phyloP scores from a whole-genome alignment of 1,284 basidiomycete genomes.

The Sparassis latifolia region DNA sequence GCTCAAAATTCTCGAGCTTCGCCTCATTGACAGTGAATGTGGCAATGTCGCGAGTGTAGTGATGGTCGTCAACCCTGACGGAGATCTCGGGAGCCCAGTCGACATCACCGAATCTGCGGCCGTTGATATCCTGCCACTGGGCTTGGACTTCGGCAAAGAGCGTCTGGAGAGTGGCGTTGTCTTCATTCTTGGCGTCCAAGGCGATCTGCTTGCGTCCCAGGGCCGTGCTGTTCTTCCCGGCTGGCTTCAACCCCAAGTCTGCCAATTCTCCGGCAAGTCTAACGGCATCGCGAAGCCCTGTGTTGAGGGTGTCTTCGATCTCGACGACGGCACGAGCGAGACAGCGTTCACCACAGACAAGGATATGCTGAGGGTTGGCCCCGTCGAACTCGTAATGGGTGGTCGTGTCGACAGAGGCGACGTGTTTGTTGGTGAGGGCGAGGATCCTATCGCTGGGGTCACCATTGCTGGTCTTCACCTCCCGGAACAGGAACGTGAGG shows the following conservation, averaged over 20 bases:
- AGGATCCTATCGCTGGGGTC: slow-evolving; percentile 21
- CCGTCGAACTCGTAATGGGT: slow-evolving; percentile 21
- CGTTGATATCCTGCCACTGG: slow-evolving; percentile 17
- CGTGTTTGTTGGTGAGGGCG: slow-evolving; percentile 19
- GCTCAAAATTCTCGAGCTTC: slow-evolving; percentile 16
- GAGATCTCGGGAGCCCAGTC: slow-evolving; percentile 27
- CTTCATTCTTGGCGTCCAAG: slow-evolving; percentile 12
- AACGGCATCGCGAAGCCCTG: neutral
- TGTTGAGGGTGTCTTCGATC: neutral
- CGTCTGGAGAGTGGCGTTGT: slow-evolving; percentile 16
- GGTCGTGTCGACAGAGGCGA: slow-evolving; percentile 20
- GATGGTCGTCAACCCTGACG: slow-evolving; percentile 18
- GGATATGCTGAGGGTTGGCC: slow-evolving; percentile 20
- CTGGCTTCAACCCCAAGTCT: neutral
- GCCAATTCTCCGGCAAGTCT: neutral
- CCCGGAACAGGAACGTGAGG: slow-evolving; percentile 17
- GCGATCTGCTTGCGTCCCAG: slow-evolving; percentile 8
- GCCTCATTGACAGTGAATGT: slow-evolving; percentile 16
- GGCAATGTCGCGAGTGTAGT: slow-evolving; percentile 22
- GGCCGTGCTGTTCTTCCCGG: neutral
- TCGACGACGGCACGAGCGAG: slow-evolving; percentile 3
- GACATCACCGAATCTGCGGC: slow-evolving; percentile 21
- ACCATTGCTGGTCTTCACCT: slow-evolving; percentile 15
- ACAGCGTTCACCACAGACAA: slow-evolving; percentile 19
- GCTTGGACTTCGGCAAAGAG: slow-evolving; percentile 13